Percentiles rank a stretch among this genome's conserved stretches.
These are phyloP conservation scores for Stellera chamaejasme DNA, from an alignment of 345 rosid genomes.

Conservation along the genomic window DNA sequence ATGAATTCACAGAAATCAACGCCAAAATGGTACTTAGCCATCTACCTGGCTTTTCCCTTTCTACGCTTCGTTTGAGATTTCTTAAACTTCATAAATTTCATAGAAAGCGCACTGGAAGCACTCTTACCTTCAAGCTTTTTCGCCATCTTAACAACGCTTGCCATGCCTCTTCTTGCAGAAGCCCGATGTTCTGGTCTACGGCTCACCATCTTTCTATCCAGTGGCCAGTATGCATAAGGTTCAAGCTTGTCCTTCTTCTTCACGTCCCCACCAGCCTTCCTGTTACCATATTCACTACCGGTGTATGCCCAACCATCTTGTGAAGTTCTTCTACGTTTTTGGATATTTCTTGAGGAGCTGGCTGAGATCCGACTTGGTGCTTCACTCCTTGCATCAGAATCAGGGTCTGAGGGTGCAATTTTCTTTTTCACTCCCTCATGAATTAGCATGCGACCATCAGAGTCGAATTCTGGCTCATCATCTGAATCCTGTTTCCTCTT, in stretches of 20 bases:
- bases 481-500: constrained; percentile 66
- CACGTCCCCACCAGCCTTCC: constrained; percentile 83
- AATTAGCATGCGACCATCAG: constrained; percentile 69
- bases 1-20: no score
- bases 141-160: constrained; percentile 68
- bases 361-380: constrained; percentile 34
- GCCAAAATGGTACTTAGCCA: neutral
- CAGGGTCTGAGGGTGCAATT: constrained; percentile 25
- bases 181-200: constrained; percentile 81
- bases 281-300: constrained; percentile 78
- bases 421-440: constrained; percentile 50
- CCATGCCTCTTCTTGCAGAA: constrained; percentile 83
- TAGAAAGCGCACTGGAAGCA: constrained; percentile 40
- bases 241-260: constrained; percentile 78
- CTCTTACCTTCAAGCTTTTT: constrained; percentile 81
- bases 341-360: constrained; percentile 43
- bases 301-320: constrained; percentile 85
- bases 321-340: constrained; percentile 60
- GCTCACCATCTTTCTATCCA: constrained; percentile 96
- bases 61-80: constrained; percentile 31
- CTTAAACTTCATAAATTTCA: constrained; percentile 24
- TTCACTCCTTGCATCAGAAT: constrained; percentile 55
- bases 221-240: constrained; percentile 97
- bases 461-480: constrained; percentile 76
- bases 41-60: constrained; percentile 22